Evolutionary conservation across 2,329 filamentous ascomycete genomes (phyloP).

Genomic region (Onygenales sp.): DNA sequence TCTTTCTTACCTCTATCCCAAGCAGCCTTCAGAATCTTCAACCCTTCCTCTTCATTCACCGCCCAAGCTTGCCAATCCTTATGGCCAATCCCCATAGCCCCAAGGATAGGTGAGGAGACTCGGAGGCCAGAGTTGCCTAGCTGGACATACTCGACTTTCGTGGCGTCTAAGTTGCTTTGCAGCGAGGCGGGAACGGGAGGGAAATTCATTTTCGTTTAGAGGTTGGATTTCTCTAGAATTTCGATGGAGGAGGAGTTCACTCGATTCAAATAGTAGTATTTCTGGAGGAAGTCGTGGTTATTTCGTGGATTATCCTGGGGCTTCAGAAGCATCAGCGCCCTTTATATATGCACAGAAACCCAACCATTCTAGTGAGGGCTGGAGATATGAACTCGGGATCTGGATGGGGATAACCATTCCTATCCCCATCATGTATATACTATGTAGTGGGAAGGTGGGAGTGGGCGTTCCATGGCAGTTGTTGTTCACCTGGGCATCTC

Average conservation of each 20-base stretch:
- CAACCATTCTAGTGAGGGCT: too few species aligned
- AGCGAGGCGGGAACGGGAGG: constrained; percentile 1
- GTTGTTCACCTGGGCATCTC: background rate
- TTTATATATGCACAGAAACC: too few species aligned
- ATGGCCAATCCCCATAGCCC: constrained; percentile 36
- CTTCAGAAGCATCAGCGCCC: too few species aligned
- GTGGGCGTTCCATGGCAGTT: background rate
- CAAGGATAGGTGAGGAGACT: constrained; percentile 45
- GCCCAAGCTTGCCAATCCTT: constrained; percentile 9
- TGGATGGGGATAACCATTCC: too few species aligned
- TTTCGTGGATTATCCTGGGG: too few species aligned
- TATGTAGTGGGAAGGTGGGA: too few species aligned
- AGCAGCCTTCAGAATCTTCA: constrained; percentile 9
- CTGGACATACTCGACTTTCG: constrained; percentile 40
- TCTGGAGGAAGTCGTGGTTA: too few species aligned
- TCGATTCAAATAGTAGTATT: too few species aligned
- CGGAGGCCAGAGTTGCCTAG: constrained; percentile 42
- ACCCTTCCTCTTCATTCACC: constrained; percentile 11
- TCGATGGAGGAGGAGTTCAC: too few species aligned
- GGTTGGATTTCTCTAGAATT: too few species aligned
- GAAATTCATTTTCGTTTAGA: background rate
- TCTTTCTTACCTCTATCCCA: constrained; percentile 12
- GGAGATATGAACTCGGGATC: too few species aligned
- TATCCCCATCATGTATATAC: too few species aligned
- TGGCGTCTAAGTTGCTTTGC: constrained; percentile 27